A percentile compares a stretch with the other conserved stretches of the same genome.
Evolutionary conservation across 768 basidiomycete species (phyloP).

Genomic region (Lentinula guzmanii): DNA sequence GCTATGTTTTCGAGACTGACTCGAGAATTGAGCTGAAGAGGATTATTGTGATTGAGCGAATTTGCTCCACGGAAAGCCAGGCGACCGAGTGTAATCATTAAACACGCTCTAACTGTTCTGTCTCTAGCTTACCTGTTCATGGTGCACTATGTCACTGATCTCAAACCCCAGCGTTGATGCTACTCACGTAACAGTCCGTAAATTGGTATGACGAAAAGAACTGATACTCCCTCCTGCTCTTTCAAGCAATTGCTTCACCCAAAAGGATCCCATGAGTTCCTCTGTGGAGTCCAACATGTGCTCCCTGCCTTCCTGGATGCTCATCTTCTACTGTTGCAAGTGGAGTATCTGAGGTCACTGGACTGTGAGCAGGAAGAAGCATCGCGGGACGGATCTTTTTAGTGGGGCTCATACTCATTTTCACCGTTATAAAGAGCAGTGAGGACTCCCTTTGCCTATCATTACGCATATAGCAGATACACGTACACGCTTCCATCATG

Average conservation of each 20-base stretch:
- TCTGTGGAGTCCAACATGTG: neutral
- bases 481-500: neutral
- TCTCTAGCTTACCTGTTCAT: neutral
- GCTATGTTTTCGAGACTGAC: slow-evolving; percentile 1
- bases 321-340: neutral
- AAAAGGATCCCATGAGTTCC: neutral
- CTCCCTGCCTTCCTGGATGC: neutral
- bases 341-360: neutral
- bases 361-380: neutral
- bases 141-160: neutral
- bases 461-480: neutral
- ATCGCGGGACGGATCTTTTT: neutral
- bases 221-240: neutral
- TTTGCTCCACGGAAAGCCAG: too few relatives aligned
- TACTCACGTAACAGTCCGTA: neutral
- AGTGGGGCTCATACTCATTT: neutral
- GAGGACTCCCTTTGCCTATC: too few relatives aligned
- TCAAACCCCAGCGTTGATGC: neutral
- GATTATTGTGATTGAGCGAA: neutral
- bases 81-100: too few relatives aligned
- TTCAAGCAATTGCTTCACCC: neutral
- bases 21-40: neutral
- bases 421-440: neutral
- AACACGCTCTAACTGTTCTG: too few relatives aligned
- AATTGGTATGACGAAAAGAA: neutral